phyloP scores from a whole-genome alignment of 129 eudicot species.

The Tagetes erecta region DNA sequence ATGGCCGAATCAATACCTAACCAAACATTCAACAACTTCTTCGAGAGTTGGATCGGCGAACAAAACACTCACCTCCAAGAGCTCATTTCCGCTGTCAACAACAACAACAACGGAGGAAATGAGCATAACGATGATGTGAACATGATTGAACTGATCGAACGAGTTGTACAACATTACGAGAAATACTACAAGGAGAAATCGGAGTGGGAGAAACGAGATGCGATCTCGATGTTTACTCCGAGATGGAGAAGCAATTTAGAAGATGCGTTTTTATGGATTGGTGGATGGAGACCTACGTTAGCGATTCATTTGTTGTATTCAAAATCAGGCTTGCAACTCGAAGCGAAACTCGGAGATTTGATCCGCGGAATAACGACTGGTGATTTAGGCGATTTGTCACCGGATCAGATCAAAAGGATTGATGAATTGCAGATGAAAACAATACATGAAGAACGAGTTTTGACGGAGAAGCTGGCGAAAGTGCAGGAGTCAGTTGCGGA shows the following conservation, averaged over 20 bases:
- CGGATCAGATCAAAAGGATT: slow-evolving; percentile 35
- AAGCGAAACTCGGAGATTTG: slow-evolving; percentile 41
- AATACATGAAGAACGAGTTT: slow-evolving; percentile 28
- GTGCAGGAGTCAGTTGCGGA: slow-evolving; percentile 49
- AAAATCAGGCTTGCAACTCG: slow-evolving; percentile 54
- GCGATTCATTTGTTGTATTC: slow-evolving; percentile 67
- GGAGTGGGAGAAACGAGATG: slow-evolving; percentile 37
- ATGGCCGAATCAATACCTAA: too few species aligned
- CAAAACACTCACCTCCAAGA: slow-evolving; percentile 46
- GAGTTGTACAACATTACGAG: slow-evolving; percentile 57
- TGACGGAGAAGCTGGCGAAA: slow-evolving; percentile 34
- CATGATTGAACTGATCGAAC: slow-evolving; percentile 21
- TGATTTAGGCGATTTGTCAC: slow-evolving; percentile 42
- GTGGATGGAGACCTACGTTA: slow-evolving; percentile 81
- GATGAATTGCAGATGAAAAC: slow-evolving; percentile 45
- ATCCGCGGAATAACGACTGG: slow-evolving; percentile 37
- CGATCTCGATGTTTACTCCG: slow-evolving; percentile 44
- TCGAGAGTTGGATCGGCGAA: slow-evolving; percentile 60
- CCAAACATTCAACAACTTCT: slow-evolving; percentile 48
- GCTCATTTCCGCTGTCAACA: slow-evolving; percentile 42
- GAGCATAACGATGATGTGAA: neutral
- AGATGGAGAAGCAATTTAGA: slow-evolving; percentile 53
- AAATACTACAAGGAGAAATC: slow-evolving; percentile 49
- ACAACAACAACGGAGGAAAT: neutral
- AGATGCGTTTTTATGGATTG: slow-evolving; percentile 67